These are phyloP conservation scores for Aspergillus nanangensis DNA, from an alignment of 495 filamentous ascomycete species.

Conservation along the genomic window DNA sequence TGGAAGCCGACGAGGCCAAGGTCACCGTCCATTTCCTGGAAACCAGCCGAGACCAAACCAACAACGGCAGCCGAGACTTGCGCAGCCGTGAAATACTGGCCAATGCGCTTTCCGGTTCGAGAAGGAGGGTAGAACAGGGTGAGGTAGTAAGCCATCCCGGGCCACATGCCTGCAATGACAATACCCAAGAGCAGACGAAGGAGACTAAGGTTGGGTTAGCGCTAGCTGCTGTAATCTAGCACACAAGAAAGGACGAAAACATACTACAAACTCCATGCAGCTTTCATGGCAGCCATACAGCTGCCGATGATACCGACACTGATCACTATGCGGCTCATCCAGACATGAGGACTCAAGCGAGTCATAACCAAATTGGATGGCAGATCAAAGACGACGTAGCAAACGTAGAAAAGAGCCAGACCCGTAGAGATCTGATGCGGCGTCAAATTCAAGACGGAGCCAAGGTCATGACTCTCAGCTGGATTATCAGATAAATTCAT, in stretches of 20 bases:
- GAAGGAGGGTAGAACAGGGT: conserved; percentile 89
- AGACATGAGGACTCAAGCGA: conserved; percentile 74
- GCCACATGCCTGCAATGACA: conserved; percentile 92
- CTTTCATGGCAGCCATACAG: conserved; percentile 75
- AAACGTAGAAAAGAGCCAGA: conserved; percentile 84
- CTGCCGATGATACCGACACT: conserved; percentile 79
- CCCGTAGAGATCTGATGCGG: conserved; percentile 75
- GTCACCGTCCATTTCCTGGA: conserved; percentile 82
- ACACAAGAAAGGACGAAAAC: conserved; percentile 16
- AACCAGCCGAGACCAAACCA: conserved; percentile 84
- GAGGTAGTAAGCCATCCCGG: conserved; percentile 90
- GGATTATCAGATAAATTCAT: conserved; percentile 65
- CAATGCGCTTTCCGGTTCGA: conserved; percentile 81
- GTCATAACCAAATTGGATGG: conserved; percentile 91
- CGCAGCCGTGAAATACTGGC: conserved; percentile 82
- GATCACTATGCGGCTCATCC: conserved; percentile 91
- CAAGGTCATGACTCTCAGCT: conserved; percentile 61
- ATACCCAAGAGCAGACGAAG: conserved; percentile 82
- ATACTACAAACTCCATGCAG: conserved; percentile 82
- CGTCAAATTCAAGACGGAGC: conserved; percentile 59
- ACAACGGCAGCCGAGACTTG: conserved; percentile 89
- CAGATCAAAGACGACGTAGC: conserved; percentile 84
- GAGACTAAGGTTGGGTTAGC: conserved; percentile 47
- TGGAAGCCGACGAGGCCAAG: conserved; percentile 78
- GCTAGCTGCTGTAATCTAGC: background rate